Conservation (phyloP, 176 grass and related monocot species). For the Avena insularis region DNA sequence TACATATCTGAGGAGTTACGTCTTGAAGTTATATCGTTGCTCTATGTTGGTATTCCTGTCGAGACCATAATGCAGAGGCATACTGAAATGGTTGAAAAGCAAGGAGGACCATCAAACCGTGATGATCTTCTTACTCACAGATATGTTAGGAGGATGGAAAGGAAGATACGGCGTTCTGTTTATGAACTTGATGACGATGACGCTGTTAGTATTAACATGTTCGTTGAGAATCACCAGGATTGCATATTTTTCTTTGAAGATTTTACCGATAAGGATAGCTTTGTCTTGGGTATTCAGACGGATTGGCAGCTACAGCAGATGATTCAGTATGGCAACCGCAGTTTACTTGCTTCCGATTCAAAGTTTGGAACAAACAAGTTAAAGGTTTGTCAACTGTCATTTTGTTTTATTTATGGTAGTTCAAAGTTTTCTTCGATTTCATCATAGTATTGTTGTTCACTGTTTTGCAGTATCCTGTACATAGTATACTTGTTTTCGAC, state of each 20-base stretch:
- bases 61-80: slow-evolving; percentile 98
- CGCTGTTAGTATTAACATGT: slow-evolving; percentile 65
- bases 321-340: slow-evolving; percentile 81
- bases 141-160: slow-evolving; percentile 93
- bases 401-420: slow-evolving; percentile 10
- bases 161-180: slow-evolving; percentile 82
- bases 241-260: slow-evolving; percentile 85
- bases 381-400: slow-evolving; percentile 62
- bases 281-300: slow-evolving; percentile 89
- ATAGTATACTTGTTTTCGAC: slow-evolving; percentile 93
- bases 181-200: slow-evolving; percentile 86
- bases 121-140: slow-evolving; percentile 99
- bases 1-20: slow-evolving; percentile 91
- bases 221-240: slow-evolving; percentile 87
- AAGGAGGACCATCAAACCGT: slow-evolving; percentile 85
- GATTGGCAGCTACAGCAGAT: slow-evolving; percentile 98
- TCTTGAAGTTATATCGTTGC: slow-evolving; percentile 87
- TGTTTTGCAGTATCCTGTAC: slow-evolving; percentile 88
- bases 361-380: slow-evolving; percentile 93
- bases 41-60: slow-evolving; percentile 89
- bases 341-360: slow-evolving; percentile 89
- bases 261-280: slow-evolving; percentile 77
- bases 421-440: slow-evolving; percentile 47
- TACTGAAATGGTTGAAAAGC: slow-evolving; percentile 73
- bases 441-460: slow-evolving; percentile 37